Base-by-base conservation (phyloP, 2,329 filamentous ascomycete species). In the Tolypocladium amazonense region DNA sequence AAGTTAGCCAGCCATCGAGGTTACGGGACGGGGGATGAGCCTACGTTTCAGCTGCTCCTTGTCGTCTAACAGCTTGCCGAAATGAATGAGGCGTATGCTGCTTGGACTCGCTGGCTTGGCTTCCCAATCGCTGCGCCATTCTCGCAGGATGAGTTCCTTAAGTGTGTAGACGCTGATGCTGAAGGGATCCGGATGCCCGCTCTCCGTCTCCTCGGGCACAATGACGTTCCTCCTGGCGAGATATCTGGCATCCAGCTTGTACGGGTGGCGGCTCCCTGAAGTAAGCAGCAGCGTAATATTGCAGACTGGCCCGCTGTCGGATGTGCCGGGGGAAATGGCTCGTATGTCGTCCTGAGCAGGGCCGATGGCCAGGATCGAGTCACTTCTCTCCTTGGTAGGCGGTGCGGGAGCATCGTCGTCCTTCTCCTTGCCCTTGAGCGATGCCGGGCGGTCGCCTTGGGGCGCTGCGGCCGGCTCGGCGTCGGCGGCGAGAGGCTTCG, bases 51-150 rank as follows among this genome's bases (percentile, higher is more conserved):
- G 75, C 64, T 84, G 85, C 60, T 88, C 85, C 75, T 96, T 96
- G 69, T 97, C 93, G 67, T 96, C 92, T 65, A 97, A 77, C 72
- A 97, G 78, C 71, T 93, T 91, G 57, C 93, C 93, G 74, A 96
- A 94, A 63, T 91, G 89, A 69, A 97, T 97, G 67, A 97, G 76
- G 57, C 93, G 82, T 77, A 97, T 97, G 62, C 88, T 90, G 69
- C 87, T 93, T 14, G 93, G 92, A 69, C 90, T 94, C 33, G 88
- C 85, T 1, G 93, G 93, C 69, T 89, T 87, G 20, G 86, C 77
- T 68, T 96, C 92, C 93, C 93, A 97, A 71, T 97, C 90, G 67
- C 87, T 87, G 66, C 91, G 82, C 93, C 93, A 97, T 72, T 97
- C 92, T 67, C 90, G 83, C 77, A 94, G 83, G 71, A 97, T 96